Percentiles rank a stretch among this genome's conserved stretches.
Evolutionary conservation across 2,329 filamentous ascomycete genomes (phyloP).

Genomic region (Epichloe bromicola): DNA sequence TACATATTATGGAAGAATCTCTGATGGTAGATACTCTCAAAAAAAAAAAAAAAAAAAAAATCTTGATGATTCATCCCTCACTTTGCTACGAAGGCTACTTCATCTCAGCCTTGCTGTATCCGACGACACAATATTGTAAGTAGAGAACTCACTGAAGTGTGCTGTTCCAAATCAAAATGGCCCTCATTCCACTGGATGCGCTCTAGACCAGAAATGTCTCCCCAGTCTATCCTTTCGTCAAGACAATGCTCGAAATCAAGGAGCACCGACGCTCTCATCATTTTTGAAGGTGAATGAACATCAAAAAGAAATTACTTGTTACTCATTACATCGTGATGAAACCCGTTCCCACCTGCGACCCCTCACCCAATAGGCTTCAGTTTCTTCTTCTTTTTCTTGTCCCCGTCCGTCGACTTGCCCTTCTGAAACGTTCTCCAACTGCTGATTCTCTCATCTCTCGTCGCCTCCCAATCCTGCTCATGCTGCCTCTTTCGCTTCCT

Average conservation of each 20-base stretch:
- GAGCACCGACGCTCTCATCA: too few species aligned
- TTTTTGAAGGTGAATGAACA: neutral
- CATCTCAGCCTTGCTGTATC: too few species aligned
- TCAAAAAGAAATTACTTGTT: neutral
- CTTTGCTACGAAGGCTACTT: too few species aligned
- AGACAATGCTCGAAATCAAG: too few species aligned
- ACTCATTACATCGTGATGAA: conserved; percentile 1
- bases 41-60: conserved; percentile 16
- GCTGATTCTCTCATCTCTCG: conserved; percentile 76
- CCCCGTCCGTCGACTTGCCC: conserved; percentile 40
- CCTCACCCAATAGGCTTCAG: conserved; percentile 45
- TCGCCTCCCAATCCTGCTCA: conserved; percentile 91
- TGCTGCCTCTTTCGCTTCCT: conserved; percentile 81
- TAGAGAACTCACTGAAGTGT: too few species aligned
- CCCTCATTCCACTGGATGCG: too few species aligned
- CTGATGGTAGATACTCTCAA: conserved; percentile 9
- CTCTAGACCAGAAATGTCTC: too few species aligned
- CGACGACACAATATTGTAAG: too few species aligned
- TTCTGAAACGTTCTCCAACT: conserved; percentile 93
- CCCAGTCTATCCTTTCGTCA: too few species aligned
- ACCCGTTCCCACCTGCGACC: neutral
- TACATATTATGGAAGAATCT: conserved; percentile 17
- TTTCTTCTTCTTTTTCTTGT: conserved; percentile 60
- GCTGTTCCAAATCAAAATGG: too few species aligned
- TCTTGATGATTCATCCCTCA: conserved; percentile 11